Conservation (phyloP, 768 basidiomycete species). For the Termitomyces sp. region DNA sequence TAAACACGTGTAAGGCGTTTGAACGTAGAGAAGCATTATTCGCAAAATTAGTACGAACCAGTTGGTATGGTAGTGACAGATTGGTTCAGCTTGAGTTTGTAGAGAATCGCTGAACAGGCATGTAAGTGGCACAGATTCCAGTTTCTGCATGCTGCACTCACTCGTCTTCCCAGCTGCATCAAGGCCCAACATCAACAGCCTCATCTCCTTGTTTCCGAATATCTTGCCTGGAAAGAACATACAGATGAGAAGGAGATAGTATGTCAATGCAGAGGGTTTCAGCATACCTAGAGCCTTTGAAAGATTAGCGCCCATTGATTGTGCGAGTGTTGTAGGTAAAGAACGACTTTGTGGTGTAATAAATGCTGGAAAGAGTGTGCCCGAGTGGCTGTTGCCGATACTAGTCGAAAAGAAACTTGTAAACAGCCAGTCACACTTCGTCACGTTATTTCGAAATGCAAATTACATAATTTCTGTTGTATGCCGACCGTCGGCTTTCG, state of each 20-base stretch:
- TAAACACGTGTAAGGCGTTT: slow-evolving; percentile 5
- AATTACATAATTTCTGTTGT: not conserved
- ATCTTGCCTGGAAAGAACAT: slow-evolving; percentile 58
- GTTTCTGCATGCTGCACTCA: slow-evolving; percentile 32
- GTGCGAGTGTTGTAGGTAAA: slow-evolving; percentile 40
- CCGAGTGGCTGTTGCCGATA: slow-evolving; percentile 9
- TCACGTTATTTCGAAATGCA: slow-evolving; percentile 4
- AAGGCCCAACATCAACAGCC: slow-evolving; percentile 92
- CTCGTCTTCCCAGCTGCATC: slow-evolving; percentile 99
- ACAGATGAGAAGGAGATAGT: slow-evolving; percentile 5
- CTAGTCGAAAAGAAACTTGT: slow-evolving; percentile 10
- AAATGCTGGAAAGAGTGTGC: slow-evolving; percentile 18
- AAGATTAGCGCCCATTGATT: slow-evolving; percentile 82
- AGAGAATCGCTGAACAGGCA: slow-evolving; percentile 77
- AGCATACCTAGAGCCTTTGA: slow-evolving; percentile 74
- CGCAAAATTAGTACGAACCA: slow-evolving; percentile 37
- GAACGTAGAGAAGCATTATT: not conserved
- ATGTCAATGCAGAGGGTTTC: slow-evolving; percentile 1
- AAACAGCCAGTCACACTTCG: slow-evolving; percentile 6
- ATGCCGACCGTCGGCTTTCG: too few relatives aligned
- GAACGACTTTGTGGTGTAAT: slow-evolving; percentile 47
- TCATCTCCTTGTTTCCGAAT: slow-evolving; percentile 99
- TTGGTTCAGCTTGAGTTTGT: slow-evolving; percentile 98
- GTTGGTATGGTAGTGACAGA: slow-evolving; percentile 98
- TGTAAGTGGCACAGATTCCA: slow-evolving; percentile 3